A percentile compares a stretch with the other conserved stretches of the same genome.
Evolutionary conservation across 2,329 filamentous ascomycete genomes (phyloP).

Genomic region (Apiospora malaysiana): DNA sequence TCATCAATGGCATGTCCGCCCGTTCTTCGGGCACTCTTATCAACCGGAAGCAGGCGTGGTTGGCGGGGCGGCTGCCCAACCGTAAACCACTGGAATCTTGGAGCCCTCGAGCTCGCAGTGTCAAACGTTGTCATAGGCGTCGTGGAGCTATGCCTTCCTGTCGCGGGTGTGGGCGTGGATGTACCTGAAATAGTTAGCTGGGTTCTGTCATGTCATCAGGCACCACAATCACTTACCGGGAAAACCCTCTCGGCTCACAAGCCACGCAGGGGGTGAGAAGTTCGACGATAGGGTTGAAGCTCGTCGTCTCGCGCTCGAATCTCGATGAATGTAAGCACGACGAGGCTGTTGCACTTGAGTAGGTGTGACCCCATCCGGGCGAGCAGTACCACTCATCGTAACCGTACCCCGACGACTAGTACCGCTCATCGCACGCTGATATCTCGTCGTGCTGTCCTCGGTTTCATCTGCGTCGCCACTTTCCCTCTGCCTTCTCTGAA

Average conservation of each 20-base stretch:
- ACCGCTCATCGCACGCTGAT: conserved; percentile 27
- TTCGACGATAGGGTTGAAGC: conserved; percentile 25
- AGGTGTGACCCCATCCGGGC: background rate
- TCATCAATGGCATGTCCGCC: background rate
- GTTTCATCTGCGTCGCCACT: conserved; percentile 36
- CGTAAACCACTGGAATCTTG: background rate
- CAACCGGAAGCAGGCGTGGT: conserved; percentile 9
- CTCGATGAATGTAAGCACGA: conserved; percentile 21
- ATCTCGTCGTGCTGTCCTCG: conserved; percentile 26
- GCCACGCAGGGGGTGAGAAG: conserved; percentile 24
- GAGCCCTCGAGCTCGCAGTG: background rate
- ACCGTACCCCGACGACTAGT: conserved; percentile 17
- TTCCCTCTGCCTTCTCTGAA: conserved; percentile 34
- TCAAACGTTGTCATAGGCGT: background rate
- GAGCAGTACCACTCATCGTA: conserved; percentile 25
- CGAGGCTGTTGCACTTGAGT: conserved; percentile 25
- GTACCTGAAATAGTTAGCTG: background rate
- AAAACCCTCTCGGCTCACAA: background rate
- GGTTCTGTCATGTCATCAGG: background rate
- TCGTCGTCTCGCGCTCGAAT: background rate
- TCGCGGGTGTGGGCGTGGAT: background rate
- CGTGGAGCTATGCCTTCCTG: background rate
- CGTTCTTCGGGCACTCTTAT: background rate
- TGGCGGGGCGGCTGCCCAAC: background rate
- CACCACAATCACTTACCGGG: background rate